Conservation (phyloP, 805 yeast species). For the Lipomyces sp. region DNA sequence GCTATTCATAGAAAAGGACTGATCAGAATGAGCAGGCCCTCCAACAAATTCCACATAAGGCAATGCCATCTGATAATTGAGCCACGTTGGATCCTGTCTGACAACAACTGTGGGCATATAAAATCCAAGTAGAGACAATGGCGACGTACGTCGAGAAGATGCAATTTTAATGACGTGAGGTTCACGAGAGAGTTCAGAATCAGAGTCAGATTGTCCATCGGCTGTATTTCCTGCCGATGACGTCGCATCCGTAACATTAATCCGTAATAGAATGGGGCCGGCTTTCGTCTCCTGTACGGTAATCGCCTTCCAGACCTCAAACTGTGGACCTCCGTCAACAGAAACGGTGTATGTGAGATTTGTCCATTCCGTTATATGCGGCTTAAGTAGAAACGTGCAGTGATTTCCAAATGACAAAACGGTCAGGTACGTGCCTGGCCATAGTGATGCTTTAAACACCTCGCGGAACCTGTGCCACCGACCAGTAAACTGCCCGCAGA, state of each 20-base stretch:
- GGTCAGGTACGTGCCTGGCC: slow-evolving; percentile 37
- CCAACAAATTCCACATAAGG: slow-evolving; percentile 37
- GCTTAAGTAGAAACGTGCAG: slow-evolving; percentile 28
- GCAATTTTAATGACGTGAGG: slow-evolving; percentile 31
- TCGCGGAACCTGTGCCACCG: slow-evolving; percentile 36
- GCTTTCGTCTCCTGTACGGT: slow-evolving; percentile 14
- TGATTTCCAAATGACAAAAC: slow-evolving; percentile 32
- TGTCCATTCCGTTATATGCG: slow-evolving; percentile 16
- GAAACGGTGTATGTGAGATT: slow-evolving; percentile 27
- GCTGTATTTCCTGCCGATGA: not conserved
- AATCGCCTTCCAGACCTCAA: slow-evolving; percentile 18
- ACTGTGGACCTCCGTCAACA: slow-evolving; percentile 30
- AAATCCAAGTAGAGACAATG: slow-evolving; percentile 29
- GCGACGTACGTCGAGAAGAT: slow-evolving; percentile 27
- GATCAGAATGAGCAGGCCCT: slow-evolving; percentile 17
- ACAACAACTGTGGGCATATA: slow-evolving; percentile 25
- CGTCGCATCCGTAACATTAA: slow-evolving; percentile 14
- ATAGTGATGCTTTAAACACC: slow-evolving; percentile 29
- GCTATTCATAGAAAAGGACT: slow-evolving; percentile 20
- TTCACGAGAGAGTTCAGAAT: slow-evolving; percentile 13
- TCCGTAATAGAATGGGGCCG: slow-evolving; percentile 24
- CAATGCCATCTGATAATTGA: slow-evolving; percentile 1
- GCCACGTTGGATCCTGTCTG: slow-evolving; percentile 27
- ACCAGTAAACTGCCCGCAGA: slow-evolving; percentile 29
- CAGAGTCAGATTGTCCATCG: not conserved